A percentile compares a stretch with the other conserved stretches of the same genome.
These are phyloP conservation scores for Rhipidocladum racemiflorum DNA, from an alignment of 176 grass and related monocot species.

Conservation along the genomic window DNA sequence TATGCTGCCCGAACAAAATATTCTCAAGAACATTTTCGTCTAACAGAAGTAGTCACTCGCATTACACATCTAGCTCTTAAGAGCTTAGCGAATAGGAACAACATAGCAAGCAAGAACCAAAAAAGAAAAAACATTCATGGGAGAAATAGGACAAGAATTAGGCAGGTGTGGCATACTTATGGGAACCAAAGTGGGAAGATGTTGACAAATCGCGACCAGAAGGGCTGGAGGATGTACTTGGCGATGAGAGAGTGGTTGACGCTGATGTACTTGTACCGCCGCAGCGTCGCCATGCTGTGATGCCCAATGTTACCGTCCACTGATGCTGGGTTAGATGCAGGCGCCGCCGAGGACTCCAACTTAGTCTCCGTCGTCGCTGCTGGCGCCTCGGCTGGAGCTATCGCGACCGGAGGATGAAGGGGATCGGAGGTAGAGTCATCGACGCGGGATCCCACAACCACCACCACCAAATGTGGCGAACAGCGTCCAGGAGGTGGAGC, in stretches of 20 bases:
- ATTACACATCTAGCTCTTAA: background rate
- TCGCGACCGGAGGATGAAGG: too few relatives aligned
- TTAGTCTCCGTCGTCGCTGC: too few relatives aligned
- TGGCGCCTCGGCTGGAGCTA: too few relatives aligned
- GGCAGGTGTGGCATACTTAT: background rate
- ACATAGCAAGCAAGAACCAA: background rate
- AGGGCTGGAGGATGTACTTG: conserved; percentile 96
- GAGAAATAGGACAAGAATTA: background rate
- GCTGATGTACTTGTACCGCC: conserved; percentile 89
- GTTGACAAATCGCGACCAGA: conserved; percentile 79
- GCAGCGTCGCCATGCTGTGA: conserved; percentile 77
- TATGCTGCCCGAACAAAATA: background rate
- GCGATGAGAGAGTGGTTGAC: conserved; percentile 89
- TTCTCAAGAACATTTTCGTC: background rate
- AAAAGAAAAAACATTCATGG: background rate
- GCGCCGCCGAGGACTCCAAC: too few relatives aligned
- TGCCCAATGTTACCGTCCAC: conserved; percentile 85
- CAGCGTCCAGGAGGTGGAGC: too few relatives aligned
- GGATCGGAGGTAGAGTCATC: too few relatives aligned
- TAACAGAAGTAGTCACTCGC: background rate
- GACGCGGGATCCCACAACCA: too few relatives aligned
- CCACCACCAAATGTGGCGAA: too few relatives aligned
- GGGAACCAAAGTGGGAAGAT: conserved; percentile 97
- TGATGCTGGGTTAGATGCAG: too few relatives aligned
- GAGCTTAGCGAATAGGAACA: background rate